Evolutionary conservation across 805 yeast species (phyloP), one percentile per base, ranked within the genome.

Genomic region (Wickerhamomyces xylosicus): DNA sequence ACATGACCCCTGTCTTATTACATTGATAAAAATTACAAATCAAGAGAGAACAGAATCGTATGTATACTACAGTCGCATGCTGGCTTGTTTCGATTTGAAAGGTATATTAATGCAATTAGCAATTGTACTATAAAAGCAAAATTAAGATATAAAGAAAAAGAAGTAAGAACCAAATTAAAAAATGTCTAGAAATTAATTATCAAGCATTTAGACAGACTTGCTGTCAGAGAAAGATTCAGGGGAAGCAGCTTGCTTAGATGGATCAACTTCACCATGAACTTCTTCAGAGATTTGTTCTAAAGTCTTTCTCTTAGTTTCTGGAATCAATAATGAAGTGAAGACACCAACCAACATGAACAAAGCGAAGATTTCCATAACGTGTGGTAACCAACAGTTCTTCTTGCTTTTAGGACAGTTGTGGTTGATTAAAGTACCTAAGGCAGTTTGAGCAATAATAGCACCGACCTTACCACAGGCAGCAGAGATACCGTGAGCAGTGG

Each of bases 381-480:
- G 95, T 34, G 86, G 85, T 61, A 85, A 72, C 80, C 75, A 85
- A 77, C 95, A 85, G 66, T 77, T 74, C 31, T 52, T 52, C 28
- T 52, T 37, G 29, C 58, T 57, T 43, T 73, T 59, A 29, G 85
- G 66, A 75, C 95, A 86, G 46, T 75, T 72, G 62, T 82, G 90
- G 71, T 82, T 70, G 41, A 79, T 71, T 54, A 86, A 72, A 47
- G 95, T 85, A 72, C 95, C 92, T 49, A 83, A 63, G 59, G 83
- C 81, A 46, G 89, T 79, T 67, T 82, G 92, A 20, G 95, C 95
- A 69, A 86, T 76, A 50, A 86, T 85, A 43, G 95, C 95, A 68
- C 95, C 96, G 53, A 85, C 69, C 62, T 86, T 86, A 71, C 95
- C 96, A 27, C 77, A 62, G 37, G 94, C 96, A 52, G 96, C 95